Percentiles rank a stretch among this genome's conserved stretches.
Conservation (phyloP, 768 basidiomycete species). For the Lentinula sp. region DNA sequence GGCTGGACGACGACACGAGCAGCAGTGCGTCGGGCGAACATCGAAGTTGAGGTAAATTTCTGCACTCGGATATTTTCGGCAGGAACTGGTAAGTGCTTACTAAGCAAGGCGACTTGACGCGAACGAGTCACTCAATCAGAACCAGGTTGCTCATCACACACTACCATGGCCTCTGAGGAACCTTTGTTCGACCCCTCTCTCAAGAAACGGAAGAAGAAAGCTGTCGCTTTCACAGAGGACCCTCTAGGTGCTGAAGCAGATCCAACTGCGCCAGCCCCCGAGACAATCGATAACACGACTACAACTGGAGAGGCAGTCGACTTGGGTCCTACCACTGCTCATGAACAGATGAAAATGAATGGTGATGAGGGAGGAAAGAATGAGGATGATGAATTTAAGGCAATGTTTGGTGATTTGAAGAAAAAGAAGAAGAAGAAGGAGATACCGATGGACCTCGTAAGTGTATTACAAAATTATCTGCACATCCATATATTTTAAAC, state of each 20-base stretch:
- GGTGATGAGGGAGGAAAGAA: constrained; percentile 34
- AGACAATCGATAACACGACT: constrained; percentile 63
- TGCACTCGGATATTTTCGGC: constrained; percentile 40
- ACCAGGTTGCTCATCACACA: constrained; percentile 9
- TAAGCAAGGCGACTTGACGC: constrained; percentile 8
- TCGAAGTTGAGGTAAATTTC: constrained; percentile 17
- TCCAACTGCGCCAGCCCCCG: constrained; percentile 73
- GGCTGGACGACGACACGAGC: constrained; percentile 31
- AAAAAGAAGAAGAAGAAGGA: constrained; percentile 95
- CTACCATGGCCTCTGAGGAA: constrained; percentile 57
- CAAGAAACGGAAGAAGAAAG: constrained; percentile 86
- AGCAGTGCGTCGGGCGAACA: constrained; percentile 44
- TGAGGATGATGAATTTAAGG: constrained; percentile 71
- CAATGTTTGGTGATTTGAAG: constrained; percentile 85
- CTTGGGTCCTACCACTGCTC: constrained; percentile 69
- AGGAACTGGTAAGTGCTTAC: constrained; percentile 6
- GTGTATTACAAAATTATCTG: constrained; percentile 19
- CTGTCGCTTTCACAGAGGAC: constrained; percentile 80
- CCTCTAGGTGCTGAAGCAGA: constrained; percentile 78
- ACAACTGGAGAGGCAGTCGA: constrained; percentile 69
- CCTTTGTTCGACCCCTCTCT: constrained; percentile 80
- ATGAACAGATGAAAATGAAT: constrained; percentile 66
- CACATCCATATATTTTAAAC: not conserved
- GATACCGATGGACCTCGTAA: constrained; percentile 74
- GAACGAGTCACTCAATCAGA: not conserved